Percentiles rank a stretch among this genome's conserved stretches.
phyloP scores from a whole-genome alignment of 2,329 filamentous ascomycete species.

The Hymenoscyphus repandus region DNA sequence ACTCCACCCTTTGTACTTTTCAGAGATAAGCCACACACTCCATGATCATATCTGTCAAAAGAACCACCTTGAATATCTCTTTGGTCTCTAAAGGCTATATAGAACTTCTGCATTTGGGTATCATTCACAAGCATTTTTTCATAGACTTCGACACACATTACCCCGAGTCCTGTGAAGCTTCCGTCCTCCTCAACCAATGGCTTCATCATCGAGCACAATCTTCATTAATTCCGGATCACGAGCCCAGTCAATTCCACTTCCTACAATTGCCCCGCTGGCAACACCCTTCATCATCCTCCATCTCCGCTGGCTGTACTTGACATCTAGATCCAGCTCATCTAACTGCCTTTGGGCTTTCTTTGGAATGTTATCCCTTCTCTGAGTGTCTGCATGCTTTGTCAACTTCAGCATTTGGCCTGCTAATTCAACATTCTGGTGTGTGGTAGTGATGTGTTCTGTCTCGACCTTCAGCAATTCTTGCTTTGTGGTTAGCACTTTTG shows the following conservation, averaged over 20 bases:
- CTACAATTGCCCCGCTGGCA: constrained; percentile 71
- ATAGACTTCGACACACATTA: too few relatives aligned
- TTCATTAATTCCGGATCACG: constrained; percentile 60
- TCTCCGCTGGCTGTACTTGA: constrained; percentile 57
- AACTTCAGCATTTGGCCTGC: constrained; percentile 59
- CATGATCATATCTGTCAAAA: too few relatives aligned
- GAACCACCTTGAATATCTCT: too few relatives aligned
- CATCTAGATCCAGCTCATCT: constrained; percentile 49
- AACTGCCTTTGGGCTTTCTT: constrained; percentile 50
- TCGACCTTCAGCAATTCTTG: constrained; percentile 52
- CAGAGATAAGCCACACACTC: too few relatives aligned
- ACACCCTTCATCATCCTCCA: constrained; percentile 75
- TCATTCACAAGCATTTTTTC: too few relatives aligned
- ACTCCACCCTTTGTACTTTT: too few relatives aligned
- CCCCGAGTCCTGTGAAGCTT: too few relatives aligned
- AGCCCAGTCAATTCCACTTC: constrained; percentile 80
- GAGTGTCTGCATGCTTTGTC: constrained; percentile 48
- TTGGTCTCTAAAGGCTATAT: too few relatives aligned
- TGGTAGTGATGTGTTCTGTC: constrained; percentile 50
- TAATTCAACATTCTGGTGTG: constrained; percentile 56
- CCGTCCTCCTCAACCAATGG: too few relatives aligned
- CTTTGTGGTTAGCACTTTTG: constrained; percentile 45
- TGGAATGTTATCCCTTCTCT: constrained; percentile 48
- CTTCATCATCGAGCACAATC: constrained; percentile 65
- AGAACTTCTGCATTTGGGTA: too few relatives aligned